These are phyloP conservation scores for Populus hybrid DNA, from an alignment of 441 rosid species.

Conservation along the genomic window DNA sequence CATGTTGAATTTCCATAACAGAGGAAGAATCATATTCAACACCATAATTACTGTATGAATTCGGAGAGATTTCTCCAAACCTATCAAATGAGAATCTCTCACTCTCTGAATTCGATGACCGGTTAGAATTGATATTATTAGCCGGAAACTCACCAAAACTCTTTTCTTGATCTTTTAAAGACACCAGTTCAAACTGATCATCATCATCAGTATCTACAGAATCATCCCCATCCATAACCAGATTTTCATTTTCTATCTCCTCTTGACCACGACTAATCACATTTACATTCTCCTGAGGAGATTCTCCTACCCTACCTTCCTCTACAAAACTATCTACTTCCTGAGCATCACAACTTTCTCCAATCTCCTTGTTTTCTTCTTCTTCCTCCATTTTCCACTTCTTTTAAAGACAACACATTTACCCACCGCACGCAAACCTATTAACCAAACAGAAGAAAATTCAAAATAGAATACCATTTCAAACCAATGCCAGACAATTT, in stretches of 20 bases:
- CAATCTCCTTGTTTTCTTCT: slow-evolving; percentile 50
- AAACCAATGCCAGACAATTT: not conserved
- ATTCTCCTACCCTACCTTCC: slow-evolving; percentile 38
- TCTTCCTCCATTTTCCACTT: slow-evolving; percentile 66
- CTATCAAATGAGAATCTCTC: too few species aligned
- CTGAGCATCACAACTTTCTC: slow-evolving; percentile 28
- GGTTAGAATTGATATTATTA: slow-evolving; percentile 33
- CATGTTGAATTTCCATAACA: too few species aligned
- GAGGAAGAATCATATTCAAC: too few species aligned
- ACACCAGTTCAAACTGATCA: slow-evolving; percentile 87
- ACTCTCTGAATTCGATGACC: slow-evolving; percentile 39
- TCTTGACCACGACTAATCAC: slow-evolving; percentile 26
- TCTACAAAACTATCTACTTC: slow-evolving; percentile 35
- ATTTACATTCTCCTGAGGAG: slow-evolving; percentile 33
- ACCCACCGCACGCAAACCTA: slow-evolving; percentile 41
- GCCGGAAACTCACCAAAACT: slow-evolving; percentile 30
- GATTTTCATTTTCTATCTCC: slow-evolving; percentile 26
- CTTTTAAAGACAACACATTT: slow-evolving; percentile 23
- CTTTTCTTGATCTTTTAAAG: slow-evolving; percentile 71
- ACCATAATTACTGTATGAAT: too few species aligned
- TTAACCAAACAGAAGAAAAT: not conserved
- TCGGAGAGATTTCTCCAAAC: too few species aligned
- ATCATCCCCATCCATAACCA: slow-evolving; percentile 29
- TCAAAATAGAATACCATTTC: not conserved
- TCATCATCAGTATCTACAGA: slow-evolving; percentile 48